A percentile compares a stretch with the other conserved stretches of the same genome.
phyloP scores from a whole-genome alignment of 2,329 filamentous ascomycete species.

The Colletotrichum sp. region DNA sequence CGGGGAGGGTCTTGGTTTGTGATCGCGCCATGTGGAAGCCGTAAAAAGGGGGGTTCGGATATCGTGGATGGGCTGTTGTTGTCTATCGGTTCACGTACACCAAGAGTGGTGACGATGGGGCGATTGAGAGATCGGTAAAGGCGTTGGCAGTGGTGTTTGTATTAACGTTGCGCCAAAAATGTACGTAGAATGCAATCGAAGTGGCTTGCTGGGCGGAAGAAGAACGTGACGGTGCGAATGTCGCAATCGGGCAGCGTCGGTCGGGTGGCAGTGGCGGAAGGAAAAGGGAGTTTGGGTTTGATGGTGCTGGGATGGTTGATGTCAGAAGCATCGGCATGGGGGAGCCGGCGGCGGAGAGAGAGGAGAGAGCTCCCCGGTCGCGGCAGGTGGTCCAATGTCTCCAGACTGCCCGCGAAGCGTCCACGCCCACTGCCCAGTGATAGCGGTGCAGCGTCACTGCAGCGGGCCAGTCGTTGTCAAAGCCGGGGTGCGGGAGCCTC shows the following conservation, averaged over 20 bases:
- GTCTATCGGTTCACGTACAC: not conserved
- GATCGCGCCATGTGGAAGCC: constrained; percentile 29
- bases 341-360: not conserved
- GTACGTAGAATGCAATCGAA: not conserved
- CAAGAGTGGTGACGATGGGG: not conserved
- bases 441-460: not conserved
- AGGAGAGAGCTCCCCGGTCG: constrained; percentile 2
- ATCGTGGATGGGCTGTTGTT: not conserved
- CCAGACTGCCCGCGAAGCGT: not conserved
- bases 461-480: not conserved
- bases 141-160: not conserved
- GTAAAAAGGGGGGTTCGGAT: not conserved
- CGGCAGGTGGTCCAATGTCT: not conserved
- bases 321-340: constrained; percentile 4
- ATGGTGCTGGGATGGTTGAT: not conserved
- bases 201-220: not conserved
- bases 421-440: not conserved
- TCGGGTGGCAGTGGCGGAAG: not conserved
- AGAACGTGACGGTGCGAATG: not conserved
- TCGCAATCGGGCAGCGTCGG: not conserved
- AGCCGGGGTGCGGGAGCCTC: constrained; percentile 7
- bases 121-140: not conserved
- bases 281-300: not conserved
- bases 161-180: not conserved
- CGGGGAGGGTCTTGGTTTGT: constrained; percentile 60